phyloP scores from a whole-genome alignment of 805 yeast genomes.

The Torulaspora quercuum region DNA sequence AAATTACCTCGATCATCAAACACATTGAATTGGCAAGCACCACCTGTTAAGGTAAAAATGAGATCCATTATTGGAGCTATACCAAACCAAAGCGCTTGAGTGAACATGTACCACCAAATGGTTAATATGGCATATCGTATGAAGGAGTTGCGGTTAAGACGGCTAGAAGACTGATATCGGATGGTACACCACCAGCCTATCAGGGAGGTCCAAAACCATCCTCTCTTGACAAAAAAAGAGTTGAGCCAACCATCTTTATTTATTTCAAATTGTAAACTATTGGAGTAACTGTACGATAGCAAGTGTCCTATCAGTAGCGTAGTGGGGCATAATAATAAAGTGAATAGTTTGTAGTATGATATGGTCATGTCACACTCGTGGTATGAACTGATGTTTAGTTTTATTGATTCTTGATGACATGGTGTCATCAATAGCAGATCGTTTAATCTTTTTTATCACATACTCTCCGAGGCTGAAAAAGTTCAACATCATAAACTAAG shows the following conservation, averaged over 20 bases:
- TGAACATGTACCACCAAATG: conserved; percentile 77
- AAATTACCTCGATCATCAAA: conserved; percentile 20
- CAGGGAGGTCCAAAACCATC: conserved; percentile 86
- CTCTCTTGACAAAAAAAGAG: conserved; percentile 72
- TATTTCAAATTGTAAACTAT: conserved; percentile 18
- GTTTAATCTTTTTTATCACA: too few species aligned
- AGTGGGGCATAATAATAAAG: conserved; percentile 36
- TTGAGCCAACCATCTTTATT: conserved; percentile 70
- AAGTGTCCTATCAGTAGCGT: conserved; percentile 53
- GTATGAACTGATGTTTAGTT: too few species aligned
- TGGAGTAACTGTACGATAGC: conserved; percentile 34
- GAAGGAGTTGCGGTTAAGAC: conserved; percentile 22
- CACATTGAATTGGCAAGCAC: conserved; percentile 50
- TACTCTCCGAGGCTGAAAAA: too few species aligned
- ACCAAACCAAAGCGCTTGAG: conserved; percentile 80
- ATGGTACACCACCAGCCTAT: conserved; percentile 33
- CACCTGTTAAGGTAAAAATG: conserved; percentile 78
- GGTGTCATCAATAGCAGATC: too few species aligned
- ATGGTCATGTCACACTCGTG: conserved; percentile 1
- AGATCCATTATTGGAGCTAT: conserved; percentile 80
- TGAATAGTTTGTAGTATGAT: conserved; percentile 7
- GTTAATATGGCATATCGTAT: conserved; percentile 55
- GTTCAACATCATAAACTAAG: too few species aligned
- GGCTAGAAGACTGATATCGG: conserved; percentile 5
- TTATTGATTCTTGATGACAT: too few species aligned